phyloP scores from a whole-genome alignment of 768 basidiomycete genomes.

The Lentinula raphanica region DNA sequence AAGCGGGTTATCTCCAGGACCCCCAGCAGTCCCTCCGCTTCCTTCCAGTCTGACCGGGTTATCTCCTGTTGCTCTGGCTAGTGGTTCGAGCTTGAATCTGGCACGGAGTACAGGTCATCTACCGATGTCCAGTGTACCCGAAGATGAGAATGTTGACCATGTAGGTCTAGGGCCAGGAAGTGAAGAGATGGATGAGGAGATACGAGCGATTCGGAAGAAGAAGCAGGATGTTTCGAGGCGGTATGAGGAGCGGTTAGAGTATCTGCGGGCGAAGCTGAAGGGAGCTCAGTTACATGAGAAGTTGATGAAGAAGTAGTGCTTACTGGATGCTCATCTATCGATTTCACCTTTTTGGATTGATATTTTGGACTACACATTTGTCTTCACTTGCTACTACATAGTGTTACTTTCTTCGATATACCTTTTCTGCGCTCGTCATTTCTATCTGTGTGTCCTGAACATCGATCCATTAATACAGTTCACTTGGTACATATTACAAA shows the following conservation, averaged over 20 bases:
- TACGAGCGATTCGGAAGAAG: conserved; percentile 64
- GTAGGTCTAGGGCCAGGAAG: conserved; percentile 21
- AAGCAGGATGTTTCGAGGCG: conserved; percentile 66
- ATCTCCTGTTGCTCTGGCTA: conserved; percentile 21
- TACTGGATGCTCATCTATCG: neutral
- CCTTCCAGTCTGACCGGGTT: conserved; percentile 24
- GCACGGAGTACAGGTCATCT: conserved; percentile 42
- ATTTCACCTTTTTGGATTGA: too few relatives aligned
- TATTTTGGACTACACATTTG: too few relatives aligned
- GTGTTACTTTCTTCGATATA: too few relatives aligned
- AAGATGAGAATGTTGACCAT: conserved; percentile 33
- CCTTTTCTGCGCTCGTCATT: neutral
- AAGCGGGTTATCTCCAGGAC: conserved; percentile 7
- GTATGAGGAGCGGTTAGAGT: conserved; percentile 75
- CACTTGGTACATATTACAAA: too few relatives aligned
- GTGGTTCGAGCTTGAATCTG: conserved; percentile 44
- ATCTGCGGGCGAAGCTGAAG: conserved; percentile 76
- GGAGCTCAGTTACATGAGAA: conserved; percentile 83
- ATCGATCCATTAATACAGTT: too few relatives aligned
- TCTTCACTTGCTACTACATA: too few relatives aligned
- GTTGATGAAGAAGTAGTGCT: conserved; percentile 50
- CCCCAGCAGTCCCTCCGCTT: conserved; percentile 19
- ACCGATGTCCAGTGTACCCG: conserved; percentile 47
- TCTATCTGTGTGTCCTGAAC: too few relatives aligned
- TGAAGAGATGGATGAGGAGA: conserved; percentile 47